Percentiles rank a stretch among this genome's conserved stretches.
These are phyloP conservation scores for Fraxinus sp. DNA, from an alignment of 305 asterid genomes.

Conservation along the genomic window DNA sequence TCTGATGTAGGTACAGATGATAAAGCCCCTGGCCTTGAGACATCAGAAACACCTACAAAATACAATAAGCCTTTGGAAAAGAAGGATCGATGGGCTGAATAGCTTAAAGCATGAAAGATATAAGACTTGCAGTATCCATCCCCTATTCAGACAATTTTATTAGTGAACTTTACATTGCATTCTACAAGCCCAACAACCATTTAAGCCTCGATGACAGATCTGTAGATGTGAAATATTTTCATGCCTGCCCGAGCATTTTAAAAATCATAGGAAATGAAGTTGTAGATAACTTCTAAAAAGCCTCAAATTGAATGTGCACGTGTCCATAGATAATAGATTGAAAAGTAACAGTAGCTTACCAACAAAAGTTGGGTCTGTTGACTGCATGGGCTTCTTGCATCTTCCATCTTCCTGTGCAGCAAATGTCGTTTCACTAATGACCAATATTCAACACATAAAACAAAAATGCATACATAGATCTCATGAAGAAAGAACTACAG, in stretches of 20 bases:
- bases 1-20: slow-evolving; percentile 30
- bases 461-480: slow-evolving; percentile 7
- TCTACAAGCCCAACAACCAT: not conserved
- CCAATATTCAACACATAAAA: slow-evolving; percentile 1
- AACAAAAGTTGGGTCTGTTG: slow-evolving; percentile 18
- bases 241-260: not conserved
- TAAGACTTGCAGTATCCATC: not conserved
- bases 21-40: slow-evolving; percentile 35
- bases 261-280: slow-evolving; percentile 10
- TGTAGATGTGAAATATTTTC: not conserved
- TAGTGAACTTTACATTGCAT: not conserved
- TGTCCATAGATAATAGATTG: not conserved
- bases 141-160: not conserved
- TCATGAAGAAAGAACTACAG: not conserved
- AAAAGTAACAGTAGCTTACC: slow-evolving; percentile 38
- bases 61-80: slow-evolving; percentile 19
- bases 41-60: slow-evolving; percentile 47
- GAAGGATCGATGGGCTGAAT: slow-evolving; percentile 5
- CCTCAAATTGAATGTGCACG: not conserved
- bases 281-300: not conserved
- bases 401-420: slow-evolving; percentile 43
- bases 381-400: slow-evolving; percentile 22
- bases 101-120: not conserved
- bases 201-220: not conserved
- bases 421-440: slow-evolving; percentile 22